Percentiles rank a stretch among this genome's conserved stretches.
Conservation (phyloP, 768 basidiomycete species). For the Ephemerocybe angulata region DNA sequence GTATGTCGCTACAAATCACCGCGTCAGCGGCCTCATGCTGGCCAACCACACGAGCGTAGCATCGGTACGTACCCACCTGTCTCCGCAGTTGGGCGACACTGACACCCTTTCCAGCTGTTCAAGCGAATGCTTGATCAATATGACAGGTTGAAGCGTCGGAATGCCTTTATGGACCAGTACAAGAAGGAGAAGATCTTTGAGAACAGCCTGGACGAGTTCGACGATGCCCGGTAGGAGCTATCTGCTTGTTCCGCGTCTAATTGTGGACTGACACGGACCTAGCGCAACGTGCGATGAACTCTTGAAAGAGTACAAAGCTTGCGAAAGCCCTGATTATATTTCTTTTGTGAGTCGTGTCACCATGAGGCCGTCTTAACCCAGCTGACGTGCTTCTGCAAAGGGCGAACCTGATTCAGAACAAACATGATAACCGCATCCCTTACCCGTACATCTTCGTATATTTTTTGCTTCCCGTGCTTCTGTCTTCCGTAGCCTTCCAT, state of each 20-base stretch:
- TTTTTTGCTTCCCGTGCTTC: not conserved
- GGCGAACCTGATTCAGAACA: slow-evolving; percentile 13
- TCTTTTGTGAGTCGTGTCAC: slow-evolving; percentile 60
- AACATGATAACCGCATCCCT: not conserved
- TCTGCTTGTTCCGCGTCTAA: slow-evolving; percentile 14
- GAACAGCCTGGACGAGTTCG: slow-evolving; percentile 91
- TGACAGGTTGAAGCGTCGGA: slow-evolving; percentile 78
- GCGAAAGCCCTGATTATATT: slow-evolving; percentile 93
- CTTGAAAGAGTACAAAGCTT: slow-evolving; percentile 92
- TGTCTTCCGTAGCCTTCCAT: not conserved
- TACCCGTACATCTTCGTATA: not conserved
- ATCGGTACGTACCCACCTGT: slow-evolving; percentile 55
- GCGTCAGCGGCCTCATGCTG: slow-evolving; percentile 97
- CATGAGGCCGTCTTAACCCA: not conserved
- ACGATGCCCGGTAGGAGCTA: slow-evolving; percentile 76
- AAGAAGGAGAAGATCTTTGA: slow-evolving; percentile 96
- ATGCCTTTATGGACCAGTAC: slow-evolving; percentile 96
- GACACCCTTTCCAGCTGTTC: slow-evolving; percentile 60
- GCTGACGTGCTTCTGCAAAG: not conserved
- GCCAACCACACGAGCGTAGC: slow-evolving; percentile 99
- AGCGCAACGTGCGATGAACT: slow-evolving; percentile 86
- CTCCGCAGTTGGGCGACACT: not conserved
- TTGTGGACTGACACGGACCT: slow-evolving; percentile 5
- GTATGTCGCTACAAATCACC: slow-evolving; percentile 83
- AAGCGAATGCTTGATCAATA: slow-evolving; percentile 96